Conservation (phyloP, 345 rosid species). For the Mallotus nudiflorus region DNA sequence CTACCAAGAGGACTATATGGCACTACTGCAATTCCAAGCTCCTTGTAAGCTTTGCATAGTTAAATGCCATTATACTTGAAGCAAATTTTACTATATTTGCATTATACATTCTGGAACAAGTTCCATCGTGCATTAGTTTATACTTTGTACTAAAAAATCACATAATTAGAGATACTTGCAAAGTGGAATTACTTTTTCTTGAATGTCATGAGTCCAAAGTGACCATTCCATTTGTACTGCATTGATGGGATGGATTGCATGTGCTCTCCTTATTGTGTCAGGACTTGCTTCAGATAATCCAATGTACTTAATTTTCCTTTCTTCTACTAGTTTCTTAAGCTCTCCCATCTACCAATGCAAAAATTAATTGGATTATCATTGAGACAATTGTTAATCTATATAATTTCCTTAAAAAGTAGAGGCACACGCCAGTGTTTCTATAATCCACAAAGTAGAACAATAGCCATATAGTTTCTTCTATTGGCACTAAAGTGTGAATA, state of each 20-base stretch:
- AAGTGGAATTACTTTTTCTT: constrained; percentile 13
- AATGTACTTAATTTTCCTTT: constrained; percentile 44
- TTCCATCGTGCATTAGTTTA: background rate
- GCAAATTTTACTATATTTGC: too few species aligned
- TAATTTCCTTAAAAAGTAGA: background rate
- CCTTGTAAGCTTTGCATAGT: background rate
- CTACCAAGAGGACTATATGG: constrained; percentile 8
- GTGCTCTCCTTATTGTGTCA: constrained; percentile 45
- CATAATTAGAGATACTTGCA: constrained; percentile 2
- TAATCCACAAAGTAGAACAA: too few species aligned
- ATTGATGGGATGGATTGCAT: constrained; percentile 48
- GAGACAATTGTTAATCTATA: too few species aligned
- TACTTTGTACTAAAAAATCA: background rate
- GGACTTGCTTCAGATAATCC: constrained; percentile 55
- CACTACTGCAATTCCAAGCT: constrained; percentile 15
- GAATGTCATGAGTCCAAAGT: constrained; percentile 31
- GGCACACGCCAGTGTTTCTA: background rate
- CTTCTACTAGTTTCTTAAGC: constrained; percentile 43
- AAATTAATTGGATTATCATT: too few species aligned
- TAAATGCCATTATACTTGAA: background rate
- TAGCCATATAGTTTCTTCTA: constrained; percentile 15
- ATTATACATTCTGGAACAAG: background rate
- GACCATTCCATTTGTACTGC: constrained; percentile 52
- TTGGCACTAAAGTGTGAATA: constrained; percentile 9
- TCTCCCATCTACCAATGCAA: constrained; percentile 31